These are phyloP conservation scores for Garcia nutans DNA, from an alignment of 345 rosid species.

Conservation along the genomic window DNA sequence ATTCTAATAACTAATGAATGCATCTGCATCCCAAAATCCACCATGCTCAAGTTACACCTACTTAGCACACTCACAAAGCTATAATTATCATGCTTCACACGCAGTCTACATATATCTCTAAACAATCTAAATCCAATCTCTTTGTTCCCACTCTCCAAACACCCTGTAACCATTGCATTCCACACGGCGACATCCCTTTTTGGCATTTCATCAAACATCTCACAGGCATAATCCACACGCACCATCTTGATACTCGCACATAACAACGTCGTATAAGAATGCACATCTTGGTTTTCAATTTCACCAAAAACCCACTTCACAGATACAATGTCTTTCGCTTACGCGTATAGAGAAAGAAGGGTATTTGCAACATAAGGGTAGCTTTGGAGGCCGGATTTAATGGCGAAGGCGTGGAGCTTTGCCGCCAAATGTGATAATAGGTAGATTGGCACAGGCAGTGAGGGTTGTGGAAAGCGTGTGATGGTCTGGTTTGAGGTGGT, in stretches of 20 bases:
- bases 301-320: conserved; percentile 50
- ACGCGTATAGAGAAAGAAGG: conserved; percentile 59
- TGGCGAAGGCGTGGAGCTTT: conserved; percentile 59
- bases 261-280: conserved; percentile 68
- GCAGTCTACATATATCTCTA: conserved; percentile 51
- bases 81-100: conserved; percentile 57
- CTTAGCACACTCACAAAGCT: conserved; percentile 68
- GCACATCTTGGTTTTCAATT: conserved; percentile 55
- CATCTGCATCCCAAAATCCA: conserved; percentile 59
- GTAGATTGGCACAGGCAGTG: conserved; percentile 55
- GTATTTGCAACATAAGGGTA: conserved; percentile 59
- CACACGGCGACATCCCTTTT: conserved; percentile 45
- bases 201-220: conserved; percentile 58
- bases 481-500: conserved; percentile 51
- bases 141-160: conserved; percentile 46
- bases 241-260: conserved; percentile 47
- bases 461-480: conserved; percentile 59
- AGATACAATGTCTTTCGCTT: conserved; percentile 33
- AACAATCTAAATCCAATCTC: conserved; percentile 51
- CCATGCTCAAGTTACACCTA: conserved; percentile 37
- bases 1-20: conserved; percentile 57
- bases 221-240: conserved; percentile 43
- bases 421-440: conserved; percentile 38
- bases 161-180: conserved; percentile 81
- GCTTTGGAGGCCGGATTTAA: conserved; percentile 44